phyloP scores from a whole-genome alignment of 768 basidiomycete genomes.

The Podaxis mareebaensis region DNA sequence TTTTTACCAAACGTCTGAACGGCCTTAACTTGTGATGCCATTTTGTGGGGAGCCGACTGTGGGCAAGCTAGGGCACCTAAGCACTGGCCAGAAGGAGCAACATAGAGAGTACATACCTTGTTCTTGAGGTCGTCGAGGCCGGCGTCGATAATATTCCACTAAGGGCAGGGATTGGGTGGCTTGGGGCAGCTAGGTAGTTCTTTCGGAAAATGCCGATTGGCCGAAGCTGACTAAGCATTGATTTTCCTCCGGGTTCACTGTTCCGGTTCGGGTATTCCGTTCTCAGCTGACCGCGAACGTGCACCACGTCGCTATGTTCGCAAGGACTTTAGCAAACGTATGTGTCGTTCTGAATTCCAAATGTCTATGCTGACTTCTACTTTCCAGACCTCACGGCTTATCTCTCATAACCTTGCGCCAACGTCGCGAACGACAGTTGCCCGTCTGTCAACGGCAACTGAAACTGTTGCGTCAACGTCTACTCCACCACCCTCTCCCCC shows the following conservation, averaged over 20 bases:
- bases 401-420: not conserved
- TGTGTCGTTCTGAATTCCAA: not conserved
- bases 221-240: constrained; percentile 34
- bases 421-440: constrained; percentile 1
- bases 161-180: constrained; percentile 34
- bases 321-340: constrained; percentile 17
- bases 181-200: constrained; percentile 43
- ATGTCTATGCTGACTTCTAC: not conserved
- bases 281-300: constrained; percentile 19
- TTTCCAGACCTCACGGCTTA: not conserved
- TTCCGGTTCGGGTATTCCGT: constrained; percentile 21
- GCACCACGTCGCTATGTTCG: constrained; percentile 16
- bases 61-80: constrained; percentile 26
- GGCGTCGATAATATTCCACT: constrained; percentile 35
- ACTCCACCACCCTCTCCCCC: constrained; percentile 3
- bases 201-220: constrained; percentile 29
- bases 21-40: constrained; percentile 79
- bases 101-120: constrained; percentile 33
- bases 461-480: not conserved
- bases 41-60: constrained; percentile 42
- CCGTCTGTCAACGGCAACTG: constrained; percentile 10
- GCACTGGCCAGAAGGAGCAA: constrained; percentile 4
- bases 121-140: constrained; percentile 46
- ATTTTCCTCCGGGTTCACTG: constrained; percentile 22
- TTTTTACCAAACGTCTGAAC: constrained; percentile 99